phyloP scores from a whole-genome alignment of 2,329 filamentous ascomycete genomes.

The Leptographium flavum region DNA sequence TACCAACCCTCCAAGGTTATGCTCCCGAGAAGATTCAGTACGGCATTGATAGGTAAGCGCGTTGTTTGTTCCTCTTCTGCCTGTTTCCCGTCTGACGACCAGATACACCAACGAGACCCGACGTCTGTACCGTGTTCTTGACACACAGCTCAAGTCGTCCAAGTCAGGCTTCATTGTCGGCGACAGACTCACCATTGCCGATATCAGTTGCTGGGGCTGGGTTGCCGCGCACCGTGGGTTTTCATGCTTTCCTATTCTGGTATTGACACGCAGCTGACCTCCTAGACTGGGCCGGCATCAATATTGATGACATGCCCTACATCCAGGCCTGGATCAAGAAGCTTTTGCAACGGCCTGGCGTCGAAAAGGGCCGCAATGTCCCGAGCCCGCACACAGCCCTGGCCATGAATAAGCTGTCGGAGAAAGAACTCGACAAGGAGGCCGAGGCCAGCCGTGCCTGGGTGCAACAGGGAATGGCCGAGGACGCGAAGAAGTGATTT shows the following conservation, averaged over 20 bases:
- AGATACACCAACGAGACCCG: constrained; percentile 66
- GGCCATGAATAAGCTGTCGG: constrained; percentile 19
- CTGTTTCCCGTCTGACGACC: neutral
- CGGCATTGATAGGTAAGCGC: constrained; percentile 48
- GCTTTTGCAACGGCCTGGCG: constrained; percentile 52
- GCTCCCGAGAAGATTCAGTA: constrained; percentile 74
- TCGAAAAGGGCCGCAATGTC: constrained; percentile 60
- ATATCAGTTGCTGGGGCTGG: constrained; percentile 75
- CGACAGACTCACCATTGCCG: constrained; percentile 57
- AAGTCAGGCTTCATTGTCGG: constrained; percentile 48
- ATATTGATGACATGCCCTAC: constrained; percentile 61
- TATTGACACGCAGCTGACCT: constrained; percentile 60
- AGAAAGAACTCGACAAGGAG: constrained; percentile 34
- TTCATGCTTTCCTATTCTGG: constrained; percentile 42
- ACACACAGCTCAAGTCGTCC: constrained; percentile 51
- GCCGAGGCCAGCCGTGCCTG: constrained; percentile 36
- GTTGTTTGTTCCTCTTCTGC: too few species aligned
- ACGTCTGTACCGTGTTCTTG: constrained; percentile 66
- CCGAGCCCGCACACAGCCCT: constrained; percentile 47
- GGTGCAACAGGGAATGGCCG: constrained; percentile 52
- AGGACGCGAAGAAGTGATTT: constrained; percentile 34
- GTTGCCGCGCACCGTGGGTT: constrained; percentile 37
- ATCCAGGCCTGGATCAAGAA: constrained; percentile 65
- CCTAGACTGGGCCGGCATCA: constrained; percentile 46
- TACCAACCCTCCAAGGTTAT: constrained; percentile 33